Conservation (phyloP, 1,284 basidiomycete species). For the Malassezia sympodialis region DNA sequence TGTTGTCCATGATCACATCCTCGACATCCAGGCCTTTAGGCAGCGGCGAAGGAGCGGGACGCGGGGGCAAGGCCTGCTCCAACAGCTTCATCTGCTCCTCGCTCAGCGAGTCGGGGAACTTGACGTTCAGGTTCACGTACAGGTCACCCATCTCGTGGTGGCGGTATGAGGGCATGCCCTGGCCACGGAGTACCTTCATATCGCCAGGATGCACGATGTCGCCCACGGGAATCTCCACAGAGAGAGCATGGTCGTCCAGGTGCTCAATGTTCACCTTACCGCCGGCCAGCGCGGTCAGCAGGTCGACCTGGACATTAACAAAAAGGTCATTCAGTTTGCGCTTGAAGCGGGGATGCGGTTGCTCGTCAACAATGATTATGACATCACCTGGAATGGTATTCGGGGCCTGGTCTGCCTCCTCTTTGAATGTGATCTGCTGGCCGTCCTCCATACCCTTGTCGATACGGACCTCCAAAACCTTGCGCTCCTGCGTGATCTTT, state of each 20-base stretch:
- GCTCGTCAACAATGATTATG: constrained; percentile 92
- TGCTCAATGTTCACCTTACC: constrained; percentile 85
- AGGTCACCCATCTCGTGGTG: constrained; percentile 95
- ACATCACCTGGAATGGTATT: constrained; percentile 86
- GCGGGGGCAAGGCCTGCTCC: constrained; percentile 75
- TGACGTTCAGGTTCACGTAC: constrained; percentile 74
- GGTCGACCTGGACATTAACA: constrained; percentile 76
- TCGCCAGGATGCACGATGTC: constrained; percentile 88
- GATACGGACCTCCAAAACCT: constrained; percentile 95
- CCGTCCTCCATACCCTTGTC: constrained; percentile 99
- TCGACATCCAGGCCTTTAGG: constrained; percentile 65
- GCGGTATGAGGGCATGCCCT: constrained; percentile 96
- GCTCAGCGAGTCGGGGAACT: constrained; percentile 77
- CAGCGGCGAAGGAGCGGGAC: constrained; percentile 58
- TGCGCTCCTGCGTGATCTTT: constrained; percentile 88
- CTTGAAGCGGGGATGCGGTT: constrained; percentile 80
- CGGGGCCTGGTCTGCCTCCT: constrained; percentile 93
- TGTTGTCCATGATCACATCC: constrained; percentile 74
- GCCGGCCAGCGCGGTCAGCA: constrained; percentile 85
- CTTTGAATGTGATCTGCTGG: constrained; percentile 85
- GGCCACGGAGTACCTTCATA: constrained; percentile 80
- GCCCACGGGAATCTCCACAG: constrained; percentile 69
- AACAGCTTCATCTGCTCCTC: constrained; percentile 62
- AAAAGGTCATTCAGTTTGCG: constrained; percentile 86
- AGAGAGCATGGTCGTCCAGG: constrained; percentile 78